Base-by-base conservation (phyloP, 768 basidiomycete genomes). In the Boletus edulis region DNA sequence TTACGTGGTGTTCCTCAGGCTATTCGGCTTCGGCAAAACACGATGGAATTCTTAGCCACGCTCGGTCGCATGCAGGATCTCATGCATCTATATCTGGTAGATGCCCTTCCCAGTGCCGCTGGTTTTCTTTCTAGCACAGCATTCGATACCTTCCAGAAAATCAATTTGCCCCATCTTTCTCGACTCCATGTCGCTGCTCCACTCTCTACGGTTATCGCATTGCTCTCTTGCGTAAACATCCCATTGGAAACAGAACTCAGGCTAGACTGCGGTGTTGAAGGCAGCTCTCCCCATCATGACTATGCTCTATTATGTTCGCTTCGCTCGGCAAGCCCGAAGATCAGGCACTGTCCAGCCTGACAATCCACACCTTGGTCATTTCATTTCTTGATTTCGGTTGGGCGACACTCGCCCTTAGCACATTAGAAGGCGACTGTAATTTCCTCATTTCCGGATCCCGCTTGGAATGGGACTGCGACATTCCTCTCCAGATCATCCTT, bases 31-130 rank as follows among this genome's bases (percentile, higher is more conserved):
- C 67, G 67, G 12, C 72, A 72, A 1, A 57, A 64, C 13, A 62
- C 64, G n/a, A 45, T 49, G 8, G 67, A 73, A 35, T 57, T 80
- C 15, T 48, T 74, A 8, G 53, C 65, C 18, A 64, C 62, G 12
- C 67, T 79, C 5, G 48, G 62, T 20, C 54, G 63, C 35, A 75
- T 74, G 72, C 72, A 71, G 3, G 22, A 54, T 37, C 62, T 78
- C 3, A 66, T 63, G 46, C 56, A 60, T 15, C 67, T 78, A 4
- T 61, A 68, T 46, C 63, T 78, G 12, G 63, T 71, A n/a, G 42
- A 68, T 49, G 62, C 64, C 14, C 60, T 76, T 11, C 65, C 72
- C 6, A 58, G 46, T 12, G 31, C 51, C 1, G 2, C n/a, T 2
- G 12, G 15, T 8, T 17, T 35, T 41, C 15, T 38, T 32, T 39